phyloP scores from a whole-genome alignment of 306 rosid genomes.

The Ziziphus jujuba region DNA sequence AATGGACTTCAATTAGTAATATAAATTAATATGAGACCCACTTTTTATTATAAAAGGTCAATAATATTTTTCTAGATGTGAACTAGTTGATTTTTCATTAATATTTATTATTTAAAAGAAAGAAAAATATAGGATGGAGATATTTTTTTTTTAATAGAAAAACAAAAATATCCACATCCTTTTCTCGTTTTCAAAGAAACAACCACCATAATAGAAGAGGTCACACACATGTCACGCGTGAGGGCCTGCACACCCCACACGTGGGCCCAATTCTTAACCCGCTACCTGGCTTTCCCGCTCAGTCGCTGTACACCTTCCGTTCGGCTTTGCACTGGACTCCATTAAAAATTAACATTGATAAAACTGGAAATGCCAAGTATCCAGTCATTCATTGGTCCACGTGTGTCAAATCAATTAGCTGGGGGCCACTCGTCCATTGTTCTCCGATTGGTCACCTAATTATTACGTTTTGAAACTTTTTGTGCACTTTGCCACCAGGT shows the following conservation, averaged over 20 bases:
- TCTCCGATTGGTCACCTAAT: slow-evolving; percentile 25
- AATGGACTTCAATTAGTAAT: no score
- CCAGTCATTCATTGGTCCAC: slow-evolving; percentile 26
- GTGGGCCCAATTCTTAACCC: slow-evolving; percentile 22
- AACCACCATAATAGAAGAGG: neutral
- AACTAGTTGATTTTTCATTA: no score
- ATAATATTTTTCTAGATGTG: no score
- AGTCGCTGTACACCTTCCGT: neutral
- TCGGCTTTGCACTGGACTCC: neutral
- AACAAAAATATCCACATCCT: no score
- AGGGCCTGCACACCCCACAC: slow-evolving; percentile 24
- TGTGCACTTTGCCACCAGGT: neutral
- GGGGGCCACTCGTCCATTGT: neutral
- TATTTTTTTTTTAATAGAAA: no score
- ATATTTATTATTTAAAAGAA: no score
- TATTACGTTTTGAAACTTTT: slow-evolving; percentile 15
- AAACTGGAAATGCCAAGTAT: neutral
- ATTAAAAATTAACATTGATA: neutral
- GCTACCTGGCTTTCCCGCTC: neutral
- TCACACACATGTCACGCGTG: slow-evolving; percentile 21
- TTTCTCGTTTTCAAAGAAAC: no score
- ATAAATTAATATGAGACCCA: no score
- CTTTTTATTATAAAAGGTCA: no score
- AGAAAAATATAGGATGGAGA: no score
- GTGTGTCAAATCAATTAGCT: slow-evolving; percentile 16